Conservation (phyloP, 495 filamentous ascomycete species). For the Aspergillus leporis region DNA sequence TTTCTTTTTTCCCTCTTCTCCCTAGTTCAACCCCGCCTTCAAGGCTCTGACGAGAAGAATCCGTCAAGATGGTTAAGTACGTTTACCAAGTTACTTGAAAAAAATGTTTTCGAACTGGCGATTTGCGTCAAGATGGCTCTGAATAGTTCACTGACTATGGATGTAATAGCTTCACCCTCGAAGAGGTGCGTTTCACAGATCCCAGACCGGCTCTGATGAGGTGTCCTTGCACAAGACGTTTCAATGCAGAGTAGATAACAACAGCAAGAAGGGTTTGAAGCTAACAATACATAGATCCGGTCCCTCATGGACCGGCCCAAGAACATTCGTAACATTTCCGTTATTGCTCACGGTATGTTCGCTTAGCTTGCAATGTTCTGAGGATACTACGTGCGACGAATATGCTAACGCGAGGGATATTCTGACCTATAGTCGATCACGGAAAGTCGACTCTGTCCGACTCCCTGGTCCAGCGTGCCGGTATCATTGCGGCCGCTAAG, state of each 20-base stretch:
- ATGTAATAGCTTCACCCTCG: constrained; percentile 88
- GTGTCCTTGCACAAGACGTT: background rate
- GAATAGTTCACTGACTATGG: constrained; percentile 28
- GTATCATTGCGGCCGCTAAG: constrained; percentile 99
- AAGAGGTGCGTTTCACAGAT: constrained; percentile 63
- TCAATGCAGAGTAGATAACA: background rate
- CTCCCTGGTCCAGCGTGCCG: constrained; percentile 96
- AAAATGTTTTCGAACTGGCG: background rate
- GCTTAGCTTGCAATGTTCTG: background rate
- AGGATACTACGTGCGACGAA: background rate
- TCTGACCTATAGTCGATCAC: constrained; percentile 76
- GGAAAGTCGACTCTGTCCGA: constrained; percentile 99
- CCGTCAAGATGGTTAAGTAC: constrained; percentile 99
- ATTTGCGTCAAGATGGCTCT: background rate
- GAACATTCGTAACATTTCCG: constrained; percentile 99
- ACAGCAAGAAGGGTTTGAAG: background rate
- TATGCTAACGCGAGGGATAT: background rate
- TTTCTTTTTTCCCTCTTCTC: constrained; percentile 31
- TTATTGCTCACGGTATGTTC: constrained; percentile 91
- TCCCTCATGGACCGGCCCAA: constrained; percentile 93
- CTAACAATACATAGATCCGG: constrained; percentile 64
- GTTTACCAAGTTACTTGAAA: constrained; percentile 43
- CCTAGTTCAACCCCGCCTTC: constrained; percentile 40
- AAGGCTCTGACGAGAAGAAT: constrained; percentile 56
- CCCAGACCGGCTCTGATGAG: background rate